Percentiles rank a stretch among this genome's conserved stretches.
These are phyloP conservation scores for Ballota nigra DNA, from an alignment of 257 asterid species.

Conservation along the genomic window DNA sequence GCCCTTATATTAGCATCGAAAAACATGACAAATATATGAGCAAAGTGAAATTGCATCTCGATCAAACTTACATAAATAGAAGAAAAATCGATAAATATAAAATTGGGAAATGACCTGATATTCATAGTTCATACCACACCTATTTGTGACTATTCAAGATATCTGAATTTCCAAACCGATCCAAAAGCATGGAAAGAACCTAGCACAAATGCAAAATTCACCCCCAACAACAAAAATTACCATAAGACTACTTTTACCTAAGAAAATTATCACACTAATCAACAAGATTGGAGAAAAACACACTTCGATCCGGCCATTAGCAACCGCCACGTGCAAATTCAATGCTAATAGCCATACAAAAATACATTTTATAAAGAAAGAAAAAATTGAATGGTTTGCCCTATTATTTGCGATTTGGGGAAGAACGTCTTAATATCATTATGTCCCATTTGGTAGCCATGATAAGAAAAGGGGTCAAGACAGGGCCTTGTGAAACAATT, in stretches of 20 bases:
- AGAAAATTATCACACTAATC: neutral
- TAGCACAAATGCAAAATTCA: slow-evolving; percentile 27
- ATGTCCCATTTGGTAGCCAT: too few relatives aligned
- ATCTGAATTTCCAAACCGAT: slow-evolving; percentile 64
- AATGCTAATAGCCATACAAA: too few relatives aligned
- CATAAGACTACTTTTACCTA: slow-evolving; percentile 16
- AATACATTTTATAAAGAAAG: too few relatives aligned
- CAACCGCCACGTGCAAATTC: slow-evolving; percentile 72
- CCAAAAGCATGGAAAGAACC: slow-evolving; percentile 74
- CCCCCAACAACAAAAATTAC: too few relatives aligned
- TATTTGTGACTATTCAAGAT: slow-evolving; percentile 73
- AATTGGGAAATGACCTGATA: neutral
- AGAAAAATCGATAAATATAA: neutral
- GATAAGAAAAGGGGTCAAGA: too few relatives aligned
- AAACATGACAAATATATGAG: too few relatives aligned
- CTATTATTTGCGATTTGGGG: too few relatives aligned
- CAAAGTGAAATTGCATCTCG: too few relatives aligned
- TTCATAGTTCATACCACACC: slow-evolving; percentile 43
- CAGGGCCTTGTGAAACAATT: too few relatives aligned
- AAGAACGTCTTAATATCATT: too few relatives aligned
- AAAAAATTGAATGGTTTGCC: too few relatives aligned
- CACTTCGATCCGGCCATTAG: slow-evolving; percentile 74
- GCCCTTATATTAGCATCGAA: too few relatives aligned
- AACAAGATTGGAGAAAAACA: slow-evolving; percentile 9
- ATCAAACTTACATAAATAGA: neutral